These are phyloP conservation scores for Immersiporthe knoxdaviesiana DNA, from an alignment of 2,329 filamentous ascomycete genomes.

Conservation along the genomic window DNA sequence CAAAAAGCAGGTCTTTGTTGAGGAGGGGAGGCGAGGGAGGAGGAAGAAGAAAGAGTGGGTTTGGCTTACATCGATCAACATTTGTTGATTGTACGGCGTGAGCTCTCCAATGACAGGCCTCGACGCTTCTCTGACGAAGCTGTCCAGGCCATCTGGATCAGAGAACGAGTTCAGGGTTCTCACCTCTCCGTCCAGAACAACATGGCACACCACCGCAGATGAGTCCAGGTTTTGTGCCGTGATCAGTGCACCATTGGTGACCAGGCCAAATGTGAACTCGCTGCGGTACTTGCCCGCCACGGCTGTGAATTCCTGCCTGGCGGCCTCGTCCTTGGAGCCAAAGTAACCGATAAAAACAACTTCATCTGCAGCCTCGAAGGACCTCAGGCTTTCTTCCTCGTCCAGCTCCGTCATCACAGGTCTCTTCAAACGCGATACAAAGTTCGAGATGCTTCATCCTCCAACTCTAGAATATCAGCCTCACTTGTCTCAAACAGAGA, in stretches of 20 bases:
- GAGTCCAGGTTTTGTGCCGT: slow-evolving; percentile 28
- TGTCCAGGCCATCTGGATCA: slow-evolving; percentile 33
- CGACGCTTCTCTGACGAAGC: slow-evolving; percentile 36
- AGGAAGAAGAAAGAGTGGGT: not conserved
- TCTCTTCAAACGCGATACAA: slow-evolving; percentile 34
- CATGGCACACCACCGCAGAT: slow-evolving; percentile 38
- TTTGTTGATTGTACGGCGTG: slow-evolving; percentile 38
- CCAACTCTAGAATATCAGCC: not conserved
- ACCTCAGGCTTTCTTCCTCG: slow-evolving; percentile 29
- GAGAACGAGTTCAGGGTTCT: slow-evolving; percentile 29
- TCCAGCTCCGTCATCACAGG: slow-evolving; percentile 35
- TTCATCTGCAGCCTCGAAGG: slow-evolving; percentile 39
- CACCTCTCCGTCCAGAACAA: slow-evolving; percentile 36
- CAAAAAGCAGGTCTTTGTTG: not conserved
- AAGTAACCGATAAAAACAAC: slow-evolving; percentile 40
- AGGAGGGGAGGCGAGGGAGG: too few species aligned
- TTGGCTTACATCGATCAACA: slow-evolving; percentile 40
- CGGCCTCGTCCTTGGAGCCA: slow-evolving; percentile 29
- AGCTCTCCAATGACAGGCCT: slow-evolving; percentile 41
- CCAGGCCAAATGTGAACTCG: slow-evolving; percentile 42
- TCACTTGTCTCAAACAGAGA: too few species aligned
- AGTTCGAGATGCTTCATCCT: slow-evolving; percentile 34
- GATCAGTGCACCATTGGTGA: slow-evolving; percentile 28
- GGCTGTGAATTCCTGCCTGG: slow-evolving; percentile 32
- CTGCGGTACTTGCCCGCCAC: slow-evolving; percentile 36